phyloP scores from a whole-genome alignment of 441 rosid species.

The Croton laevigatus region DNA sequence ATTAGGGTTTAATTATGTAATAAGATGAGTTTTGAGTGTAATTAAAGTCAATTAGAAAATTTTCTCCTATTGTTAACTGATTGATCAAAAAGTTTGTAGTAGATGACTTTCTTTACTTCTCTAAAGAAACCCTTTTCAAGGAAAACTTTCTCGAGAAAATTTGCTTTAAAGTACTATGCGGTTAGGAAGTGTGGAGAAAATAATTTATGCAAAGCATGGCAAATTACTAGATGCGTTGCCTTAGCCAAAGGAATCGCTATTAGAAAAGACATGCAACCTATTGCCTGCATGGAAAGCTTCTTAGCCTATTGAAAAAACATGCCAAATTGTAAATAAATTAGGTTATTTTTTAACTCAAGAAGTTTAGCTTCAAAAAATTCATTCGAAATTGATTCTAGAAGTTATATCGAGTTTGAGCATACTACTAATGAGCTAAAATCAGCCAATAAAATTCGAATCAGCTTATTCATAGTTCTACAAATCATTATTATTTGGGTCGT shows the following conservation, averaged over 20 bases:
- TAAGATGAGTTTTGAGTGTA: slow-evolving; percentile 30
- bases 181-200: background rate
- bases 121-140: slow-evolving; percentile 3
- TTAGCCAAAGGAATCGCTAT: background rate
- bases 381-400: no score
- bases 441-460: no score
- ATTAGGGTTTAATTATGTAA: slow-evolving; percentile 19
- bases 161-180: slow-evolving; percentile 1
- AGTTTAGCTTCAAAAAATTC: no score
- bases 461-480: no score
- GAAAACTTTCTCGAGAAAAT: slow-evolving; percentile 7
- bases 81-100: background rate
- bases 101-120: slow-evolving; percentile 2
- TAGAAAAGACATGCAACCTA: slow-evolving; percentile 1
- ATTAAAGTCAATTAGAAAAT: slow-evolving; percentile 29
- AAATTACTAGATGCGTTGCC: background rate
- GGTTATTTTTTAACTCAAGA: no score
- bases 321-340: no score
- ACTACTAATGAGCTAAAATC: no score
- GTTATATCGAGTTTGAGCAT: no score
- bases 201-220: background rate
- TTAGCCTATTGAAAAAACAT: no score
- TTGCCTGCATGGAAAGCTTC: no score
- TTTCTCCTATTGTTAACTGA: background rate
- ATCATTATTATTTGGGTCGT: no score